Evolutionary conservation across 1,139 yeast genomes (phyloP).

Genomic region (Arxiozyma slooffiae): DNA sequence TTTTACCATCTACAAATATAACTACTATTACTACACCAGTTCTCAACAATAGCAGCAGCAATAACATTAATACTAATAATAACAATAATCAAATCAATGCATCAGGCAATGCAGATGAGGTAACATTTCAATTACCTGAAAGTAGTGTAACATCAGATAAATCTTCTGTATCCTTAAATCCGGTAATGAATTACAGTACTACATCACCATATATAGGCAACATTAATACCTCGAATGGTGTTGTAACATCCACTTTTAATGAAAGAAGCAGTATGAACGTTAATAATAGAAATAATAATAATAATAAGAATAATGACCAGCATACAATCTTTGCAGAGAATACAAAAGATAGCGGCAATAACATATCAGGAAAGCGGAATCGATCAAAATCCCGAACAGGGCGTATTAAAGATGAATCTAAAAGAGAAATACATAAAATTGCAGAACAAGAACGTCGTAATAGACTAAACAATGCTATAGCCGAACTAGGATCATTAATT

Average conservation of each 20-base stretch:
- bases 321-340: neutral
- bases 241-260: too few relatives aligned
- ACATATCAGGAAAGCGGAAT: neutral
- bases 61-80: neutral
- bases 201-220: neutral
- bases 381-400: conserved; percentile 5
- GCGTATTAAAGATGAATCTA: conserved; percentile 23
- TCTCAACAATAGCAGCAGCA: neutral
- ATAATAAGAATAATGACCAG: neutral
- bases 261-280: too few relatives aligned
- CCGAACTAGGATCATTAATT: conserved; percentile 58
- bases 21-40: conserved; percentile 2
- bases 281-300: neutral
- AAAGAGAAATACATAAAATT: conserved; percentile 75
- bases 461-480: conserved; percentile 78
- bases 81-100: conserved; percentile 1
- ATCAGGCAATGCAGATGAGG: conserved; percentile 17
- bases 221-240: neutral
- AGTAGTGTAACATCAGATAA: conserved; percentile 14
- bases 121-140: conserved; percentile 25
- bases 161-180: neutral
- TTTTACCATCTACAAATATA: conserved; percentile 2
- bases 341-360: neutral
- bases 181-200: neutral
- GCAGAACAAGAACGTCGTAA: conserved; percentile 96